Evolutionary conservation across 345 rosid species (phyloP).

Genomic region (Linum tenue): DNA sequence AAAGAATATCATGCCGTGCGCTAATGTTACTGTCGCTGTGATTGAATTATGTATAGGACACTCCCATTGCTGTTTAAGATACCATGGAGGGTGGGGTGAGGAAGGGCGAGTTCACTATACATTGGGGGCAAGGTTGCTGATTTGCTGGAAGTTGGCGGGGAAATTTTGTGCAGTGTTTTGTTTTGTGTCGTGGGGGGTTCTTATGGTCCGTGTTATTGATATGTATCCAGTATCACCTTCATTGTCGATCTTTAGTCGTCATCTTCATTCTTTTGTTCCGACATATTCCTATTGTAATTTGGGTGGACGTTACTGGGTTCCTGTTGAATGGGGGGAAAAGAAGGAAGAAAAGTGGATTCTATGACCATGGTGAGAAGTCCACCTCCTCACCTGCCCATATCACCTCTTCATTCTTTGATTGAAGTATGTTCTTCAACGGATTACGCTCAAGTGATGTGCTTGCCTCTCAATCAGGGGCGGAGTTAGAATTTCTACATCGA

Average conservation of each 20-base stretch:
- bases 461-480: too few relatives aligned
- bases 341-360: too few relatives aligned
- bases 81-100: neutral
- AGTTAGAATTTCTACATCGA: too few relatives aligned
- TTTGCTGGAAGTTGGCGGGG: neutral
- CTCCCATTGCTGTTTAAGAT: neutral
- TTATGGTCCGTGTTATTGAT: neutral
- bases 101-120: neutral
- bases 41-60: neutral
- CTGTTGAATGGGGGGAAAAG: neutral
- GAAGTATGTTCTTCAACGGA: too few relatives aligned
- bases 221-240: neutral
- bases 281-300: neutral
- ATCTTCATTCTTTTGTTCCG: neutral
- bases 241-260: neutral
- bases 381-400: too few relatives aligned
- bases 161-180: neutral
- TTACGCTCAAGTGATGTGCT: too few relatives aligned
- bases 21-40: neutral
- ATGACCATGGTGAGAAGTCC: too few relatives aligned
- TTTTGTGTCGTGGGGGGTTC: neutral
- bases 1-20: neutral
- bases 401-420: too few relatives aligned
- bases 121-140: too few relatives aligned
- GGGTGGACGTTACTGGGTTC: neutral